Evolutionary conservation across 1,284 basidiomycete genomes (phyloP), one percentile per base, ranked within the genome.

Genomic region (Naganishia cerealis): DNA sequence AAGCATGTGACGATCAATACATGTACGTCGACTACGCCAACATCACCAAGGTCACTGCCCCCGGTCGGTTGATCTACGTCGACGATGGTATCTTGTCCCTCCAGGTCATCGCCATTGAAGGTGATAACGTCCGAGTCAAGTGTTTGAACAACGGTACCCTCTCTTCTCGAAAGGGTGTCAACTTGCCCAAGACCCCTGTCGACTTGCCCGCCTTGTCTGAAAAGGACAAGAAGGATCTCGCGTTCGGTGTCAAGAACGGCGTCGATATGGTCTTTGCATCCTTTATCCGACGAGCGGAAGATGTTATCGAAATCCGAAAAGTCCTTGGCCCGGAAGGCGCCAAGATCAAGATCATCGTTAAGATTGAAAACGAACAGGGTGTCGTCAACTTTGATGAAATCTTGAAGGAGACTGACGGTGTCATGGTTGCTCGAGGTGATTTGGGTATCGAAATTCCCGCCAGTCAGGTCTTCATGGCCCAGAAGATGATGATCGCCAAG

Each of bases 401-500:
- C 77, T 81, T 97, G 75, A 87, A 85, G 75, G 94, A 90, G 81
- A 87, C 90, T 40, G 94, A 98, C 78, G 94, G 94, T 84, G 94
- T 98, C 77, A 97, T 97, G 94, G 94, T 98, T 70, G 94, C 94
- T 72, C 92, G 94, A 84, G 94, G 94, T 82, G 94, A 97, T 80
- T 86, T 98, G 66, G 94, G 94, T 82, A 97, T 97, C 75, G 94
- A 97, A 83, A 98, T 97, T 74, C 96, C 96, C 33, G 94, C 94
- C 55, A 91, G 89, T 76, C 94, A 97, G 79, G 94, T 98, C 58
- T 97, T 98, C 85, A 85, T 96, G 77, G 94, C 94, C 26, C 94
- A 98, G 81, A 98, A 98, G 85, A 97, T 97, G 94, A 98, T 98
- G 93, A 98, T 97, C 75, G 87, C 94, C 72, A 97, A 97, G 84